phyloP scores from a whole-genome alignment of 2,329 filamentous ascomycete species.

The Chaetomiaceae sp. region DNA sequence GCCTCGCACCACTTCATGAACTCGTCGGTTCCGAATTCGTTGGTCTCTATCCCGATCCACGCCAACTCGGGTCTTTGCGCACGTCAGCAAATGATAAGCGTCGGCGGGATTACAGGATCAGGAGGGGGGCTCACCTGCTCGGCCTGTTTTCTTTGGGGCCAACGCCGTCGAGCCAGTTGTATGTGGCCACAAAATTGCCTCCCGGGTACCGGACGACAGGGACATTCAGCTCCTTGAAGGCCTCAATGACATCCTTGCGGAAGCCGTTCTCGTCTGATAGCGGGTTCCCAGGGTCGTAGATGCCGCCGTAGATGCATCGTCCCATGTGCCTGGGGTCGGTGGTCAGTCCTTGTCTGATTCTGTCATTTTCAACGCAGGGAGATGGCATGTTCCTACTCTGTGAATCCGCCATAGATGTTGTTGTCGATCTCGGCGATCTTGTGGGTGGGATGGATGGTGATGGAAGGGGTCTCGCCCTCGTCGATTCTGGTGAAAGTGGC shows the following conservation, averaged over 20 bases:
- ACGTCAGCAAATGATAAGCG: not conserved
- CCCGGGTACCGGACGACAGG: conserved; percentile 79
- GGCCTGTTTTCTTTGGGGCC: conserved; percentile 69
- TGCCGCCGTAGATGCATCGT: conserved; percentile 80
- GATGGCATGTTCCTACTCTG: conserved; percentile 63
- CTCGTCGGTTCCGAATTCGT: conserved; percentile 80
- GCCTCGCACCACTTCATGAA: conserved; percentile 77
- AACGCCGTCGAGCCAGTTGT: conserved; percentile 80
- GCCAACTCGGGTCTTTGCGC: conserved; percentile 63
- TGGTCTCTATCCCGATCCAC: conserved; percentile 72
- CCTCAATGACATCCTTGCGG: conserved; percentile 71
- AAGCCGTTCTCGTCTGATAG: conserved; percentile 73
- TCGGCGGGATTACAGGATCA: not conserved
- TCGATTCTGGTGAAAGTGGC: conserved; percentile 67
- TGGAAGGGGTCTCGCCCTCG: conserved; percentile 57
- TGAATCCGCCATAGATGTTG: conserved; percentile 81
- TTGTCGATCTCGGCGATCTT: conserved; percentile 70
- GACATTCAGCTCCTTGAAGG: conserved; percentile 67
- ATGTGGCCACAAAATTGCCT: conserved; percentile 80
- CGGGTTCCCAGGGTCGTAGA: conserved; percentile 72
- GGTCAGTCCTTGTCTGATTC: too few relatives aligned
- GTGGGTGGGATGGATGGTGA: conserved; percentile 61
- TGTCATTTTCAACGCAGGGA: not conserved
- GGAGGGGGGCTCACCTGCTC: conserved; percentile 13
- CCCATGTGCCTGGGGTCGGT: conserved; percentile 72